A percentile compares a stretch with the other conserved stretches of the same genome.
Evolutionary conservation across 148 eudicot genomes (phyloP).

Genomic region (Amaranthus palmeri): DNA sequence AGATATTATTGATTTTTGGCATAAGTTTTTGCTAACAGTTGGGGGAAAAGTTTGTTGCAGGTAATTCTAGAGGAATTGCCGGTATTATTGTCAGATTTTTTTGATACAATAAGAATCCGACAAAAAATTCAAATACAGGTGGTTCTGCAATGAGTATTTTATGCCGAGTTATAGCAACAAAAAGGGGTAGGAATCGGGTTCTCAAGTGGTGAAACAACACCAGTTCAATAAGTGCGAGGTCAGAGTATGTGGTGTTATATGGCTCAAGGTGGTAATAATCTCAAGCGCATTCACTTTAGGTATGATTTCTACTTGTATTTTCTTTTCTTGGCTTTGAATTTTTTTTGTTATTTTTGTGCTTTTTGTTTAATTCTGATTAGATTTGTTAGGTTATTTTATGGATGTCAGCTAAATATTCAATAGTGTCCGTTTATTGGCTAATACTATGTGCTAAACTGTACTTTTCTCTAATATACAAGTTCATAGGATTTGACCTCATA

Average conservation of each 20-base stretch:
- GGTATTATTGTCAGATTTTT: no score
- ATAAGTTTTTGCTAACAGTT: no score
- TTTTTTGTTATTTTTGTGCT: conserved; percentile 23
- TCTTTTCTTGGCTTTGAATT: conserved; percentile 20
- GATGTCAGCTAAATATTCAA: background rate
- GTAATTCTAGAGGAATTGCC: no score
- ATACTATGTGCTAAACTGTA: background rate
- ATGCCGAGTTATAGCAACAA: no score
- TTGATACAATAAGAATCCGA: no score
- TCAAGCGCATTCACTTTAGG: conserved; percentile 93
- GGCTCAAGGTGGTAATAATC: conserved; percentile 80
- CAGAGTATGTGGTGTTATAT: conserved; percentile 61
- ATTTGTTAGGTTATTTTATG: conserved; percentile 1
- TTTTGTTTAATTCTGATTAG: conserved; percentile 2
- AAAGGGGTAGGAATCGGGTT: conserved; percentile 40
- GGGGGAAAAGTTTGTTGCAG: no score
- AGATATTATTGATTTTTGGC: no score
- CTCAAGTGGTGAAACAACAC: conserved; percentile 80
- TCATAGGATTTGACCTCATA: conserved; percentile 5
- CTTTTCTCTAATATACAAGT: background rate
- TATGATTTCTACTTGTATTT: conserved; percentile 26
- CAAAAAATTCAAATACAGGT: no score
- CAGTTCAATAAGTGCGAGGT: conserved; percentile 73
- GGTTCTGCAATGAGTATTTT: no score
- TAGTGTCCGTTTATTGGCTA: conserved; percentile 25